Conservation (phyloP, 768 basidiomycete species). For the Leccinum truebloodii region DNA sequence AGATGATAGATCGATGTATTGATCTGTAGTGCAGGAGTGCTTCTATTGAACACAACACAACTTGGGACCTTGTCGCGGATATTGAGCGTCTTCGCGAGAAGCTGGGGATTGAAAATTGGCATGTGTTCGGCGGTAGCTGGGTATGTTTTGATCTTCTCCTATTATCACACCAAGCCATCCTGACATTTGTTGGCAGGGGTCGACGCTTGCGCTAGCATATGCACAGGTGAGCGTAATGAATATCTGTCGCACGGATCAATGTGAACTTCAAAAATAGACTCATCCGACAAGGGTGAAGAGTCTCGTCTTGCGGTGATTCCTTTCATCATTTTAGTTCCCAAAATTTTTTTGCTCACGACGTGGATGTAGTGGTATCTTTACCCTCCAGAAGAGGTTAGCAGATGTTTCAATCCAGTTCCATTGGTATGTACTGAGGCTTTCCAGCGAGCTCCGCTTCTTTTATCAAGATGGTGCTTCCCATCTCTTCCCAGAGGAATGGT, state of each 20-base stretch:
- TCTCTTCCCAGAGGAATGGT: slow-evolving; percentile 90
- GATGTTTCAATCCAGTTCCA: background rate
- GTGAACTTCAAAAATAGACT: slow-evolving; percentile 40
- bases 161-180: background rate
- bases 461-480: slow-evolving; percentile 86
- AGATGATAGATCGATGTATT: slow-evolving; percentile 4
- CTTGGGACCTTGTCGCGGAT: slow-evolving; percentile 91
- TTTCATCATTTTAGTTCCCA: background rate
- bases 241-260: background rate
- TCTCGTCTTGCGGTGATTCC: slow-evolving; percentile 67
- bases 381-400: slow-evolving; percentile 69
- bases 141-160: slow-evolving; percentile 39
- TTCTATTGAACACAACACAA: slow-evolving; percentile 83
- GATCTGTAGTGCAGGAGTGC: slow-evolving; percentile 53
- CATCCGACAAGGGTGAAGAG: slow-evolving; percentile 82
- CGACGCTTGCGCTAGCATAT: slow-evolving; percentile 83
- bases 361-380: slow-evolving; percentile 76
- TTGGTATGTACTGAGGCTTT: slow-evolving; percentile 1
- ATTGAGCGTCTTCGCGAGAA: slow-evolving; percentile 80
- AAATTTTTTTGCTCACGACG: slow-evolving; percentile 1
- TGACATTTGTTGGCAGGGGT: slow-evolving; percentile 52
- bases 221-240: slow-evolving; percentile 57
- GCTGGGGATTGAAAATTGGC: slow-evolving; percentile 82
- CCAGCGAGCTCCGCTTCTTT: slow-evolving; percentile 84
- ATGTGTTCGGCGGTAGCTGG: slow-evolving; percentile 96